Percentiles rank a stretch among this genome's conserved stretches.
phyloP scores from a whole-genome alignment of 2,329 filamentous ascomycete species.

The Fusarium sterilihyphosum region DNA sequence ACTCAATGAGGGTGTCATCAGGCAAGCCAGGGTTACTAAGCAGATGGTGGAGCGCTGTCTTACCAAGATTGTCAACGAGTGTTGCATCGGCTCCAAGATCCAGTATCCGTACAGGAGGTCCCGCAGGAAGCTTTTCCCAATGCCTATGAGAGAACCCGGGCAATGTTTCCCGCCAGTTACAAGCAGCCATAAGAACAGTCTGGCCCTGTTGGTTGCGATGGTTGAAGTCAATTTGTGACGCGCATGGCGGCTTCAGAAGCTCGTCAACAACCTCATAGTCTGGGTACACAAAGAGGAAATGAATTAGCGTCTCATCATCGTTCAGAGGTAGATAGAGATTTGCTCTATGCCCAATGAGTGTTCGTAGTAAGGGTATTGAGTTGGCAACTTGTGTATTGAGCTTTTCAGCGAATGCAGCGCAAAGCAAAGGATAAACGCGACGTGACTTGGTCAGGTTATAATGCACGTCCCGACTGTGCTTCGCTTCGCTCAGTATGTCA shows the following conservation, averaged over 20 bases:
- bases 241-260: slow-evolving; percentile 25
- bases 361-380: slow-evolving; percentile 1
- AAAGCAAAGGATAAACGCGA: slow-evolving; percentile 18
- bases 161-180: background rate
- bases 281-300: slow-evolving; percentile 28
- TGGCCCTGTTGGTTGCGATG: slow-evolving; percentile 24
- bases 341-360: slow-evolving; percentile 19
- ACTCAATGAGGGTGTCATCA: slow-evolving; percentile 13
- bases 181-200: slow-evolving; percentile 36
- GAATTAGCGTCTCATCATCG: slow-evolving; percentile 25
- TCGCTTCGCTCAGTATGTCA: slow-evolving; percentile 4
- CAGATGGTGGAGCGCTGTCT: slow-evolving; percentile 35
- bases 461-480: background rate
- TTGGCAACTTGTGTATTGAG: background rate
- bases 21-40: slow-evolving; percentile 23
- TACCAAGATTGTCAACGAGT: slow-evolving; percentile 21
- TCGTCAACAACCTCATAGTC: background rate
- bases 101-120: slow-evolving; percentile 15
- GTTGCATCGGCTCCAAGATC: slow-evolving; percentile 24
- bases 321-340: slow-evolving; percentile 33
- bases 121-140: background rate
- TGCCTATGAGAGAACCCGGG: background rate
- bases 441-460: background rate
- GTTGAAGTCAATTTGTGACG: slow-evolving; percentile 31
- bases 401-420: background rate